Evolutionary conservation across 805 yeast species (phyloP), one percentile per base, ranked within the genome.

Genomic region (Nakazawaea anatomiae): DNA sequence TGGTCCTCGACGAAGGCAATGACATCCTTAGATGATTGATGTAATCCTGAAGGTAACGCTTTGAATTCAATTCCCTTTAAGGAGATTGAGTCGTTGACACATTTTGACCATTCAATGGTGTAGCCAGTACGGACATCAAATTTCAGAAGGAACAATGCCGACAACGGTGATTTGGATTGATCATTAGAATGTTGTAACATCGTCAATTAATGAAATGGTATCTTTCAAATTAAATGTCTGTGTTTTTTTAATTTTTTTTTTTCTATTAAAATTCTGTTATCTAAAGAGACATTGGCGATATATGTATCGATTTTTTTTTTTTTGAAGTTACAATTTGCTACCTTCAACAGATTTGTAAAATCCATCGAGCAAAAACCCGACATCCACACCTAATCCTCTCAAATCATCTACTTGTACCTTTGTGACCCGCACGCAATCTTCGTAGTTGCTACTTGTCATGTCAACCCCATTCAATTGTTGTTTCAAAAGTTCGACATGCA

Each of bases 1-100:
- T 62, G 65, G 7, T 50, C 54, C 6, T 70, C 62, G 2, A 72
- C 74, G 63, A 84, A 83, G 48, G 78, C 76, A 1, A 84, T 70
- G 1, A 78, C 75, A 58, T 85, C 90, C 11, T 58, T 51, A 25
- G 63, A 62, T 3, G 71, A 69, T 11, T 77, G 72, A 58, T 85
- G 90, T 2, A 83, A 67, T 1, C 91, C 89, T 0, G 88, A 81
- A 0, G 90, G 90, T 42, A 85, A 65, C n/a, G 83, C 70, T 55
- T 80, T 78, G 65, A 75, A 84, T 63, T 85, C 90, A 4, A 84
- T 59, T 10, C 76, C 75, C 32, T 70, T 63, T 29, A 79, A 58
- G 0, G 70, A 55, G 12, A 61, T 52, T 9, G 55, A 31, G 4
- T 62, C 59, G 42, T 65, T 66, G 6, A 60, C 46, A 1, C 62